A percentile compares a stretch with the other conserved stretches of the same genome.
Conservation (phyloP, 1,139 yeast species). For the Blastobotrys aristatus region DNA sequence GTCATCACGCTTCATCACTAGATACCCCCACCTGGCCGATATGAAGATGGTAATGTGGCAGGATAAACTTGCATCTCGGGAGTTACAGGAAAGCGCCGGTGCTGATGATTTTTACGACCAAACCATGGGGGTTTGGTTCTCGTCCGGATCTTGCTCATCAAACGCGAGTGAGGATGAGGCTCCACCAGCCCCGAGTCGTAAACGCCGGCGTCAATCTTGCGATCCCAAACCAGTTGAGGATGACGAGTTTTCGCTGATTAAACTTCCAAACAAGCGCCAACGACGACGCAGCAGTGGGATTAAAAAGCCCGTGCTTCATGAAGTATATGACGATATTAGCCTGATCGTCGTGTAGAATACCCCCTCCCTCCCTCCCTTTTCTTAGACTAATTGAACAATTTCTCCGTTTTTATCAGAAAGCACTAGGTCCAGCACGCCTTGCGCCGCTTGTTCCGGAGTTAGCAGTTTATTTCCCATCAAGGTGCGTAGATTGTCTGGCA, state of each 20-base stretch:
- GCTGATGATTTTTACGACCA: slow-evolving; percentile 7
- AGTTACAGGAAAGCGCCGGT: slow-evolving; percentile 3
- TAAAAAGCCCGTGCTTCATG: too few species aligned
- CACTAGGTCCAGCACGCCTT: slow-evolving; percentile 30
- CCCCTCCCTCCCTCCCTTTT: too few species aligned
- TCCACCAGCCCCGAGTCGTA: too few species aligned
- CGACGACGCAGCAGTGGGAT: too few species aligned
- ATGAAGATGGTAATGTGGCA: slow-evolving; percentile 15
- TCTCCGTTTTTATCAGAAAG: not conserved
- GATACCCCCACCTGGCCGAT: not conserved
- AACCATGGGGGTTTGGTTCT: slow-evolving; percentile 11
- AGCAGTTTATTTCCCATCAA: slow-evolving; percentile 27
- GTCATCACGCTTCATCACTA: slow-evolving; percentile 8
- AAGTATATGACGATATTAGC: slow-evolving; percentile 12
- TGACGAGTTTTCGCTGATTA: too few species aligned
- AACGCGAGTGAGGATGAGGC: too few species aligned
- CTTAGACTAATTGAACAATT: not conserved
- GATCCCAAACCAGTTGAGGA: too few species aligned
- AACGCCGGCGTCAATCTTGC: too few species aligned
- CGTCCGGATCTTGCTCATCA: too few species aligned
- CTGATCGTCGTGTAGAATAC: slow-evolving; percentile 5
- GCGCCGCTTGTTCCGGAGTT: slow-evolving; percentile 33
- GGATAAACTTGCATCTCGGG: slow-evolving; percentile 9
- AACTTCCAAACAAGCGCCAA: too few species aligned
- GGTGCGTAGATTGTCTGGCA: slow-evolving; percentile 18